Base-by-base conservation (phyloP, 257 asterid species). In the Solanum chilense region DNA sequence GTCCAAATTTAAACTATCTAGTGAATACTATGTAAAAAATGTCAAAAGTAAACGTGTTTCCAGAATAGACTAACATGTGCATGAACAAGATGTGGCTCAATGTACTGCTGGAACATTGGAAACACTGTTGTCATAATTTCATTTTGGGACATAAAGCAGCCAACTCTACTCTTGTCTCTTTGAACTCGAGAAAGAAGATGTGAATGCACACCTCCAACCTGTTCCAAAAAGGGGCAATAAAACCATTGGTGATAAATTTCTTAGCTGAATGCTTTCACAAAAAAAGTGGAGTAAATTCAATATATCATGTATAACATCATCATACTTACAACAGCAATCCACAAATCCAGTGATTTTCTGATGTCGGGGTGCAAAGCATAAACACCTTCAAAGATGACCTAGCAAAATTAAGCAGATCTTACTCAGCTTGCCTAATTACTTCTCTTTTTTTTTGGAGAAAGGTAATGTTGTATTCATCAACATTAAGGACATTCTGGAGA, bases 191-290 rank as follows among this genome's bases (percentile, higher is more conserved):
- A 94, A 86, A 97, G 93, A 85, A 97, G 96, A 93, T 97, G 99
- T 18, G 99, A 97, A 94, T 97, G 99, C 88, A 97, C 99, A 88
- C 99, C 99, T 76, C 99, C 99, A 84, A 97, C 99, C 99, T 97
- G 96, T 91, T 89, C 47, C 83, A 89, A 52, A 78, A 85, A 60
- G 85, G 87, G 78, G 88, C 42, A 89, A 81, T 92, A 68, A 88
- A 88, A 88, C 83, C 74, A 52, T 49, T 88, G 88, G 42, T 42
- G 84, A 84, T 69, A 47, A 66, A 64, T 66, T 69, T 14, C 70
- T 83, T 56, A 58, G 86, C 3, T 35, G 45, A 15, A 71, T 45
- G 58, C 35, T 33, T 62, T 37, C 9, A 56, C 29, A 37, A 68
- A 69, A 82, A 33, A 64, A 69, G 76, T 71, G 20, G n/a, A 85